Percentiles rank a stretch among this genome's conserved stretches.
Evolutionary conservation across 805 yeast species (phyloP).

Genomic region (Torulaspora delbrueckii): DNA sequence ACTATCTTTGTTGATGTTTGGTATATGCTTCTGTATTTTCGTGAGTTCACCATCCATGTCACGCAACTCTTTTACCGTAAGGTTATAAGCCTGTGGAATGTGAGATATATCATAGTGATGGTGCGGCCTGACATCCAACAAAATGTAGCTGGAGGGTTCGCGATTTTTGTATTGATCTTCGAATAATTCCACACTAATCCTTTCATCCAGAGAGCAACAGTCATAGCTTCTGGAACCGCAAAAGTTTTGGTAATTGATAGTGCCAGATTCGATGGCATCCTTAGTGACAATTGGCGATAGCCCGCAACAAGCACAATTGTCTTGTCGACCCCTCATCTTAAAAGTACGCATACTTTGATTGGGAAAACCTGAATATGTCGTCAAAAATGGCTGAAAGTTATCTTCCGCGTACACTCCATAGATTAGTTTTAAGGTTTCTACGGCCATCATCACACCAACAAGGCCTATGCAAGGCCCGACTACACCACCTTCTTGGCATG

Average conservation of each 20-base stretch:
- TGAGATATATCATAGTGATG: constrained; percentile 69
- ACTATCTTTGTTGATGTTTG: constrained; percentile 20
- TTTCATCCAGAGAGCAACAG: constrained; percentile 41
- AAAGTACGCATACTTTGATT: constrained; percentile 64
- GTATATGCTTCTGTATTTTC: constrained; percentile 25
- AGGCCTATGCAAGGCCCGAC: constrained; percentile 95
- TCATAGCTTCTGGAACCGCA: constrained; percentile 59
- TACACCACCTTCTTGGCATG: constrained; percentile 92
- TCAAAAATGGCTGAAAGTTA: constrained; percentile 62
- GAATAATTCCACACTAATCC: constrained; percentile 43
- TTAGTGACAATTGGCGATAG: constrained; percentile 46
- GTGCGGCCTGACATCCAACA: constrained; percentile 76
- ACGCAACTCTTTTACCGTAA: constrained; percentile 52
- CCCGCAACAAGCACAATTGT: constrained; percentile 63
- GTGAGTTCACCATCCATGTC: constrained; percentile 32
- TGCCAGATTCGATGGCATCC: constrained; percentile 42
- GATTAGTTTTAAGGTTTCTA: constrained; percentile 75
- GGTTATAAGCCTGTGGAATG: constrained; percentile 53
- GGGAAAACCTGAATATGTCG: constrained; percentile 64
- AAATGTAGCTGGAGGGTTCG: constrained; percentile 22
- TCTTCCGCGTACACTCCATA: constrained; percentile 48
- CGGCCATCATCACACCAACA: constrained; percentile 83
- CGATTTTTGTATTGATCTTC: constrained; percentile 30
- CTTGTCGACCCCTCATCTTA: constrained; percentile 69
- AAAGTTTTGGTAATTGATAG: constrained; percentile 61